phyloP scores from a whole-genome alignment of 345 rosid genomes.

The Gossypium raimondii region DNA sequence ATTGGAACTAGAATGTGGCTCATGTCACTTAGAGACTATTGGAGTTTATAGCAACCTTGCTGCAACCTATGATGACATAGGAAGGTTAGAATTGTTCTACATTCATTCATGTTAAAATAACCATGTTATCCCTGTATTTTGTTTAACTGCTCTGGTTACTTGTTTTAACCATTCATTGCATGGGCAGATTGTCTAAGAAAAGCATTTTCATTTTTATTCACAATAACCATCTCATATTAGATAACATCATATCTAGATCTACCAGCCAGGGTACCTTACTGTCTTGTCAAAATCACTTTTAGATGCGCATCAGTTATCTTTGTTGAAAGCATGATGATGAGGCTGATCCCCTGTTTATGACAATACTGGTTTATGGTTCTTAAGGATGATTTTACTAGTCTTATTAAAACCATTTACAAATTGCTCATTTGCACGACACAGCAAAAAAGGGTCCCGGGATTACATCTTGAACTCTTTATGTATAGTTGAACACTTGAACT shows the following conservation, averaged over 20 bases:
- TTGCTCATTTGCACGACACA: neutral
- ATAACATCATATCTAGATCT: neutral
- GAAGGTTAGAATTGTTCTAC: constrained; percentile 31
- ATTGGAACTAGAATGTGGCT: constrained; percentile 47
- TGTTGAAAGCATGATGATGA: neutral
- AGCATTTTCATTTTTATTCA: no score
- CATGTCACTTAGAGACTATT: constrained; percentile 46
- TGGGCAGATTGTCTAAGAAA: neutral
- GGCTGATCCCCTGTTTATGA: neutral
- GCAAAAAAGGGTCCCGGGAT: neutral
- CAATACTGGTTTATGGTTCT: neutral
- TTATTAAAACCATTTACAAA: neutral
- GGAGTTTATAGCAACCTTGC: constrained; percentile 63
- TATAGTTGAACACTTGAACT: neutral
- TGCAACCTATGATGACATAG: constrained; percentile 60
- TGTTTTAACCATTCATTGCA: neutral
- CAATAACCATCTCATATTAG: neutral
- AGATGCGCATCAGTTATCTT: neutral
- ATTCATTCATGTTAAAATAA: neutral
- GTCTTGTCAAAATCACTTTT: neutral
- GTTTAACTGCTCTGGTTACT: neutral
- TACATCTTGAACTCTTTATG: neutral
- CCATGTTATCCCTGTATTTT: neutral
- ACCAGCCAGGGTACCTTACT: neutral
- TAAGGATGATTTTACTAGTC: neutral